Conservation (phyloP, 2,329 filamentous ascomycete genomes). For the Alternaria sp. region DNA sequence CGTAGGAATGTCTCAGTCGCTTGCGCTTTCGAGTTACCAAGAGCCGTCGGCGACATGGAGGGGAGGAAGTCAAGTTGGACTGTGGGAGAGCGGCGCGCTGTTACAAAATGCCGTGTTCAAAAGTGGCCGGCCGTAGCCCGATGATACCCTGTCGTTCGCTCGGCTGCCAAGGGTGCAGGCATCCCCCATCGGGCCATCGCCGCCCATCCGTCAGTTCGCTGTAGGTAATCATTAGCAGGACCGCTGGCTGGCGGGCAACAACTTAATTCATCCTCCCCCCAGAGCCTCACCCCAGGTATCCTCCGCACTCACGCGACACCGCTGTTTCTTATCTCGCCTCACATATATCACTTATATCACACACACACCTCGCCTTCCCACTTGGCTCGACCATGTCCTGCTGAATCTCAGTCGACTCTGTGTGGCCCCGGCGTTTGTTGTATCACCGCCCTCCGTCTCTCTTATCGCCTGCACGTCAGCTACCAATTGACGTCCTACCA, state of each 20-base stretch:
- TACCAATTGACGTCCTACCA: constrained; percentile 43
- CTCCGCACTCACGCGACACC: constrained; percentile 22
- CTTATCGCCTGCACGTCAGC: constrained; percentile 49
- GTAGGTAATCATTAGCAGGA: constrained; percentile 23
- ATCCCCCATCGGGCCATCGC: constrained; percentile 20
- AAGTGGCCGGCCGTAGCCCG: constrained; percentile 20
- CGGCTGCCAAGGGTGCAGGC: constrained; percentile 19
- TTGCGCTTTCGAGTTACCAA: background rate
- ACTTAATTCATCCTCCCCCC: constrained; percentile 29
- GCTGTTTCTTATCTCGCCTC: constrained; percentile 9
- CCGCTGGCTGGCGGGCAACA: constrained; percentile 20
- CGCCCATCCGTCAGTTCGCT: constrained; percentile 19
- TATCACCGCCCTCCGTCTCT: constrained; percentile 40
- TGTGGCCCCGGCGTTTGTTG: constrained; percentile 43
- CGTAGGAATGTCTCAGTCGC: background rate
- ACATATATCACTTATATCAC: background rate
- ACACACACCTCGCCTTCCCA: background rate
- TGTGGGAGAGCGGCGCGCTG: background rate
- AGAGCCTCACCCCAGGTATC: constrained; percentile 27
- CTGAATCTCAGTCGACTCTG: constrained; percentile 28
- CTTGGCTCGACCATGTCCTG: constrained; percentile 31
- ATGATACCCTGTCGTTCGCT: constrained; percentile 16
- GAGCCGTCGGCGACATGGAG: background rate
- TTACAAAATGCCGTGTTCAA: constrained; percentile 17
- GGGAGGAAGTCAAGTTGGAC: background rate